Evolutionary conservation across 139 green algal species (phyloP).

Genomic region (Yamagishiella unicocca): DNA sequence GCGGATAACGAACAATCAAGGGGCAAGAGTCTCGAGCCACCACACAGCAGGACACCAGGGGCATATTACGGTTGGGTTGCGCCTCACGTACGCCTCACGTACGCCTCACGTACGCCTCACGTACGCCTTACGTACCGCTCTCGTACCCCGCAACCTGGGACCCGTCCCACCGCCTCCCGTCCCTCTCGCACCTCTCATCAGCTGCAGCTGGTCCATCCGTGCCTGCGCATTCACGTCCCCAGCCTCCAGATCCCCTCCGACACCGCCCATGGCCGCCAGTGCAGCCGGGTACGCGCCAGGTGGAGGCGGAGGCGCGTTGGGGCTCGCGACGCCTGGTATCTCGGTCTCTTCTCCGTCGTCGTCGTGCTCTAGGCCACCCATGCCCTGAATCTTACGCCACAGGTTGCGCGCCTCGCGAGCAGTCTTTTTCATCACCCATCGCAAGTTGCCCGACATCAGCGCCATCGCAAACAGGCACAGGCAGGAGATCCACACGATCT

Average conservation of each 20-base stretch:
- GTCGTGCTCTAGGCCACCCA: neutral
- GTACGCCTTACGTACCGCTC: neutral
- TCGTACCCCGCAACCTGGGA: neutral
- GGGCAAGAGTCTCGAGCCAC: neutral
- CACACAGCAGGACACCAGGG: no score
- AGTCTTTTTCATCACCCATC: conserved; percentile 51
- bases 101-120: neutral
- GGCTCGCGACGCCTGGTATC: neutral
- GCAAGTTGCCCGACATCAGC: conserved; percentile 28
- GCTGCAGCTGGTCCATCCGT: conserved; percentile 3
- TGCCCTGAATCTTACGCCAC: conserved; percentile 29
- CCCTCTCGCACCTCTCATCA: neutral
- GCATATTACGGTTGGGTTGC: neutral
- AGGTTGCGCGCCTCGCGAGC: conserved; percentile 39
- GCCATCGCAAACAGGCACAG: neutral
- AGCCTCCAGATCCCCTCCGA: neutral
- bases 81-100: neutral
- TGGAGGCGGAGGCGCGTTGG: neutral
- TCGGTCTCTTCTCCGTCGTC: neutral
- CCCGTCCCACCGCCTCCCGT: no score
- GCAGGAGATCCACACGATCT: conserved; percentile 29
- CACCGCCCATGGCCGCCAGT: neutral
- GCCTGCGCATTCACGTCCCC: neutral
- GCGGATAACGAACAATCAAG: neutral
- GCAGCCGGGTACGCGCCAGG: neutral